These are phyloP conservation scores for Suillus ampliporus DNA, from an alignment of 768 basidiomycete genomes.

Conservation along the genomic window DNA sequence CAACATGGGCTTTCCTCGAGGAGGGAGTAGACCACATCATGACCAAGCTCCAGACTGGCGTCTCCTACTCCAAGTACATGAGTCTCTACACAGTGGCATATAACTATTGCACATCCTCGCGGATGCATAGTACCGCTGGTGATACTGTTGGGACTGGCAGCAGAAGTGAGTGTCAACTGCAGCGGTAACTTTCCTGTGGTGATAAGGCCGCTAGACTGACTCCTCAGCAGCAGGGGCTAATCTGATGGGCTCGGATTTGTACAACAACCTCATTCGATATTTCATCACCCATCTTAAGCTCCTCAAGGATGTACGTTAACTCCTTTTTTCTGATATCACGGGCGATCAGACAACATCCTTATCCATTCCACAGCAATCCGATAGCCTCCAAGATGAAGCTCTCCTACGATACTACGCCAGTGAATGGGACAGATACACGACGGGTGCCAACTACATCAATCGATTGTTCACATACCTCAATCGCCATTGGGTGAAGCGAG, in stretches of 20 bases:
- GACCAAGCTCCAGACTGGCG: slow-evolving; percentile 88
- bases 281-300: slow-evolving; percentile 81
- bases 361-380: slow-evolving; percentile 63
- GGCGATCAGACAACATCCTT: slow-evolving; percentile 8
- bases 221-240: slow-evolving; percentile 79
- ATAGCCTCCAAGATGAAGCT: slow-evolving; percentile 82
- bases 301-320: slow-evolving; percentile 60
- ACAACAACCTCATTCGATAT: slow-evolving; percentile 93
- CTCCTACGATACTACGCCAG: slow-evolving; percentile 88
- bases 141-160: slow-evolving; percentile 40
- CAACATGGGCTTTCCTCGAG: slow-evolving; percentile 89
- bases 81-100: slow-evolving; percentile 90
- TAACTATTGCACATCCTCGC: slow-evolving; percentile 95
- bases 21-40: slow-evolving; percentile 90
- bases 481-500: slow-evolving; percentile 98
- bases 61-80: slow-evolving; percentile 92
- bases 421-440: slow-evolving; percentile 98
- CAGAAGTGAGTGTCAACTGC: slow-evolving; percentile 57
- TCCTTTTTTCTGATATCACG: slow-evolving; percentile 22
- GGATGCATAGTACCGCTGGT: slow-evolving; percentile 62
- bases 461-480: slow-evolving; percentile 97
- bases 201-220: slow-evolving; percentile 21
- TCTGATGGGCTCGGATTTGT: slow-evolving; percentile 96
- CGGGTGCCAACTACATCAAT: slow-evolving; percentile 96
- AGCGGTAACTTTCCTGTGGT: slow-evolving; percentile 15